A percentile compares a stretch with the other conserved stretches of the same genome.
These are phyloP conservation scores for Colletotrichum melonis DNA, from an alignment of 2,329 filamentous ascomycete species.

Conservation along the genomic window DNA sequence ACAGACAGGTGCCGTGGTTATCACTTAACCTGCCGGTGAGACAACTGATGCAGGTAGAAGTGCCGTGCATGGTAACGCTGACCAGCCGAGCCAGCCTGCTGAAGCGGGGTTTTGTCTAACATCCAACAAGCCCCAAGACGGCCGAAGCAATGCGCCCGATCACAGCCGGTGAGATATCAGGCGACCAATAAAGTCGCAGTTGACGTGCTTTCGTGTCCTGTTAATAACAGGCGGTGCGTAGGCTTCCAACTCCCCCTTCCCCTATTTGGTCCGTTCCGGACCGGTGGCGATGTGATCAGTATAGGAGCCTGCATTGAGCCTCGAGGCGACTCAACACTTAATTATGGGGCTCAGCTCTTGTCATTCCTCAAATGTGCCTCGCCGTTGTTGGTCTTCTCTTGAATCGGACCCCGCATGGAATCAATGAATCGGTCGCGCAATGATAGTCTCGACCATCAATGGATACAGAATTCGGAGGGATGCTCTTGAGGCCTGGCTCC, in stretches of 20 bases:
- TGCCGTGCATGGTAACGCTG: background rate
- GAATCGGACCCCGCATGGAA: background rate
- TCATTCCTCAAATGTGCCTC: background rate
- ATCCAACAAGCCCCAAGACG: background rate
- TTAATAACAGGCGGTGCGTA: too few species aligned
- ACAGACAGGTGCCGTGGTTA: background rate
- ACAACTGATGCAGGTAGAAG: background rate
- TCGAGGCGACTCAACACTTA: background rate
- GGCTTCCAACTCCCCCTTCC: too few species aligned
- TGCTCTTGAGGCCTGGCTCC: background rate
- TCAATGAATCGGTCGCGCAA: background rate
- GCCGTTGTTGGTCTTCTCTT: rapidly evolving
- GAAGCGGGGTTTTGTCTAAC: background rate
- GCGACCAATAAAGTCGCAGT: background rate
- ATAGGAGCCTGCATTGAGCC: background rate
- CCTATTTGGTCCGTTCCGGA: background rate
- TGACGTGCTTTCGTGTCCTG: too few species aligned
- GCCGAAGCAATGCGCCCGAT: background rate
- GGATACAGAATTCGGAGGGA: background rate
- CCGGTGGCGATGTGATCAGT: background rate
- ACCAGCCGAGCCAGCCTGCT: background rate
- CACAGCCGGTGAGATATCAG: background rate
- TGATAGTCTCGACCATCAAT: background rate
- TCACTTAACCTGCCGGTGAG: background rate
- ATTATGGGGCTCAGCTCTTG: background rate